Evolutionary conservation across 306 rosid genomes (phyloP).

Genomic region (Rosa rugosa): DNA sequence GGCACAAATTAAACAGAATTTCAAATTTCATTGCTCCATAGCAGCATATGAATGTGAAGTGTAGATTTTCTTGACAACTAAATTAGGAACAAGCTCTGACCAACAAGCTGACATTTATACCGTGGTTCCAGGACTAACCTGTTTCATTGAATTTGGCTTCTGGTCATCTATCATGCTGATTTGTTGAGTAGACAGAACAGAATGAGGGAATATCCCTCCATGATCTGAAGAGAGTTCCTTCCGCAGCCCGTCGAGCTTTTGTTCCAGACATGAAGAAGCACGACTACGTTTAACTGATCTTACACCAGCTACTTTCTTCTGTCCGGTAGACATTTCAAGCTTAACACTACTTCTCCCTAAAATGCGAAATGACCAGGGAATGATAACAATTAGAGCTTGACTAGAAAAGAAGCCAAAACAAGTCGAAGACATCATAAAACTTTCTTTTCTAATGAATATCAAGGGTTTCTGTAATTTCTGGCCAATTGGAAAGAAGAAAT

Average conservation of each 20-base stretch:
- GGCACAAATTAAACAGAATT: not conserved
- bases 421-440: not conserved
- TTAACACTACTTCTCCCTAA: slow-evolving; percentile 65
- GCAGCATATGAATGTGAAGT: not conserved
- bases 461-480: not conserved
- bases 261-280: slow-evolving; percentile 64
- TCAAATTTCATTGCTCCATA: not conserved
- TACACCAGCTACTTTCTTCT: slow-evolving; percentile 44
- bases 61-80: not conserved
- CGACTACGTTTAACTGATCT: slow-evolving; percentile 47
- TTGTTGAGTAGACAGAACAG: slow-evolving; percentile 78
- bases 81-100: not conserved
- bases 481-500: not conserved
- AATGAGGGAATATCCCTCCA: slow-evolving; percentile 89
- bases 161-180: slow-evolving; percentile 60
- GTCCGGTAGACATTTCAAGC: slow-evolving; percentile 53
- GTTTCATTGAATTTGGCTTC: slow-evolving; percentile 66
- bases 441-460: not conserved
- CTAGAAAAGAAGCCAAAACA: slow-evolving; percentile 10
- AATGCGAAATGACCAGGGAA: slow-evolving; percentile 11
- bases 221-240: slow-evolving; percentile 66
- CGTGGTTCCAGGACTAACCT: slow-evolving; percentile 39
- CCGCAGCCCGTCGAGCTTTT: slow-evolving; percentile 77
- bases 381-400: slow-evolving; percentile 15
- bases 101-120: not conserved